phyloP scores from a whole-genome alignment of 169 alveolate genomes.

The Eimeria praecox region DNA sequence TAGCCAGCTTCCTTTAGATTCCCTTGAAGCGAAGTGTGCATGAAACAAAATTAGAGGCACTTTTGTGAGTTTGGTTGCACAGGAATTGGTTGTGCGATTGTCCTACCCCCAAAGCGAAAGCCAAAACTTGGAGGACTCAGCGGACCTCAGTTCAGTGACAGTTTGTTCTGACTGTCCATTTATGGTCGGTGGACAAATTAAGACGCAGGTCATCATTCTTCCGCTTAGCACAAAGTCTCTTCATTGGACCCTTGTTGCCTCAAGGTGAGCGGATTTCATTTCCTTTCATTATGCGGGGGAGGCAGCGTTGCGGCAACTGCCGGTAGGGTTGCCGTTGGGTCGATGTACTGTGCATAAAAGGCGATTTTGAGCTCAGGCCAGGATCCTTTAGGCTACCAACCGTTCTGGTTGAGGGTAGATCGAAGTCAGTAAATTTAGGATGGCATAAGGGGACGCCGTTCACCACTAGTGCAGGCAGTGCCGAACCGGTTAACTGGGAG shows the following conservation, averaged over 20 bases:
- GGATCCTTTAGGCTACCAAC: constrained; percentile 64
- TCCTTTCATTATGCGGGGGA: background rate
- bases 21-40: background rate
- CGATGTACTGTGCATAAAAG: background rate
- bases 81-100: constrained; percentile 60
- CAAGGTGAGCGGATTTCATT: constrained; percentile 10
- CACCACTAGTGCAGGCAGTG: background rate
- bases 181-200: constrained; percentile 56
- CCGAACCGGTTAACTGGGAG: constrained; percentile 1
- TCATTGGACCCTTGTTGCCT: constrained; percentile 66
- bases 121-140: background rate
- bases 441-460: constrained; percentile 9
- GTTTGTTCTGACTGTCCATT: constrained; percentile 38
- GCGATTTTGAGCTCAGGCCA: constrained; percentile 32
- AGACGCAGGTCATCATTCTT: constrained; percentile 66
- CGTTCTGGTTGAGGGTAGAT: constrained; percentile 46
- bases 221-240: constrained; percentile 29
- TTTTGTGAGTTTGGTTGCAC: background rate
- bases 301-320: background rate
- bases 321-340: background rate
- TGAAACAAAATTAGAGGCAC: background rate
- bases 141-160: constrained; percentile 15
- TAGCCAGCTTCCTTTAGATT: too few species aligned
- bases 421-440: background rate
- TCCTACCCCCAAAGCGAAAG: background rate